Conservation (phyloP, 2,329 filamentous ascomycete genomes). For the Reticulascus tulasneorum region DNA sequence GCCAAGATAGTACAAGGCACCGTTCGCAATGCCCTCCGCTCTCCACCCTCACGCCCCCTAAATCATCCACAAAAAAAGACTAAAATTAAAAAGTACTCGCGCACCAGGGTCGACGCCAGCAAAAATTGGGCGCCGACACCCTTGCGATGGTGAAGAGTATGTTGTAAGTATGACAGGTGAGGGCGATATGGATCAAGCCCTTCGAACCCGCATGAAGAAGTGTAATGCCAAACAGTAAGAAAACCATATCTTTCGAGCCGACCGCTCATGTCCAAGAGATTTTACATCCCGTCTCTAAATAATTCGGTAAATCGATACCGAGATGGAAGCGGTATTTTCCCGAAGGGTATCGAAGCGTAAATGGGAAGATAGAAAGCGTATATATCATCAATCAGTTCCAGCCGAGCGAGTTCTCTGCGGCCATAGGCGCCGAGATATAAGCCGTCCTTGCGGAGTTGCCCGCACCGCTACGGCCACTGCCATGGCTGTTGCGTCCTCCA, state of each 20-base stretch:
- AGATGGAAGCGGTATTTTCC: constrained; percentile 12
- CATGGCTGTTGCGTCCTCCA: constrained; percentile 56
- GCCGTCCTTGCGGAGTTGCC: constrained; percentile 53
- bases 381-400: constrained; percentile 69
- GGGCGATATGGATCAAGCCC: neutral
- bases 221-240: constrained; percentile 5
- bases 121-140: neutral
- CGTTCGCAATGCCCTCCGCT: constrained; percentile 3
- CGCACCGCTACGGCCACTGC: constrained; percentile 54
- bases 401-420: constrained; percentile 89
- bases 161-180: constrained; percentile 4
- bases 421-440: constrained; percentile 83
- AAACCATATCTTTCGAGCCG: constrained; percentile 10
- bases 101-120: neutral
- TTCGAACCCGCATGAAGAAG: constrained; percentile 3
- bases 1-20: constrained; percentile 1
- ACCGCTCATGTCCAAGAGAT: constrained; percentile 8
- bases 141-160: constrained; percentile 1
- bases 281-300: constrained; percentile 5
- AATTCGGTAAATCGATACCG: constrained; percentile 7
- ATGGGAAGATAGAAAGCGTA: constrained; percentile 18
- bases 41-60: constrained; percentile 4
- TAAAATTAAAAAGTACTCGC: constrained; percentile 2
- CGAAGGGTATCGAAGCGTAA: constrained; percentile 17
- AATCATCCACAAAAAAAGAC: constrained; percentile 12